Evolutionary conservation across 2,329 filamentous ascomycete species (phyloP).

Genomic region (Colletotrichum aenigma): DNA sequence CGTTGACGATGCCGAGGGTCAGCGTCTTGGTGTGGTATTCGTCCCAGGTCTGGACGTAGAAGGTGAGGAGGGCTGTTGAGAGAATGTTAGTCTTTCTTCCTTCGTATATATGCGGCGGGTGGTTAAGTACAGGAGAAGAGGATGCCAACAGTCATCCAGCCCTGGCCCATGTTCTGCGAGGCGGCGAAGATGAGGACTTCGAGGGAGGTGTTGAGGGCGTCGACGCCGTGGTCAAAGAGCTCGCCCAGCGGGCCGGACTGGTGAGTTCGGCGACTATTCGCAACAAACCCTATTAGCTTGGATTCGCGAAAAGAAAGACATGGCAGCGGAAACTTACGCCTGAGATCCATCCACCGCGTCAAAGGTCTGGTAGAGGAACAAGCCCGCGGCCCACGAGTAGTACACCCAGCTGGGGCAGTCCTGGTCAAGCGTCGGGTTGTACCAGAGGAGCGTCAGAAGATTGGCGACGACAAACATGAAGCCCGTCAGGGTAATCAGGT

Average conservation of each 20-base stretch:
- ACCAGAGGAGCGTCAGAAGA: slow-evolving; percentile 91
- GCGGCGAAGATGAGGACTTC: slow-evolving; percentile 92
- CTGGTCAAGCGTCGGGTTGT: slow-evolving; percentile 90
- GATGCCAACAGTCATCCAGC: slow-evolving; percentile 84
- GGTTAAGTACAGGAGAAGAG: slow-evolving; percentile 76
- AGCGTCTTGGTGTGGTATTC: slow-evolving; percentile 98
- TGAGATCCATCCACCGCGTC: slow-evolving; percentile 96
- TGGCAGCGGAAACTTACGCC: slow-evolving; percentile 65
- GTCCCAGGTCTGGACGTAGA: slow-evolving; percentile 99
- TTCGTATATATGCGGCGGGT: background rate
- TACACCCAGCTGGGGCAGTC: slow-evolving; percentile 97
- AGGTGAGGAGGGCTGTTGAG: slow-evolving; percentile 79
- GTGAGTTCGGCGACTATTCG: slow-evolving; percentile 76
- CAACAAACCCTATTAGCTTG: background rate
- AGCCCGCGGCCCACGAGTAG: slow-evolving; percentile 83
- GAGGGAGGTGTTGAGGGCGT: slow-evolving; percentile 94
- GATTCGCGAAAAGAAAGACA: background rate
- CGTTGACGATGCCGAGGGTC: slow-evolving; percentile 89
- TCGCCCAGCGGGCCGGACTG: slow-evolving; percentile 95
- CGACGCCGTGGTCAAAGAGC: slow-evolving; percentile 96
- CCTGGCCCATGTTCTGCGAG: slow-evolving; percentile 90
- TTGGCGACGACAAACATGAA: slow-evolving; percentile 91
- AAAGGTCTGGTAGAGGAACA: slow-evolving; percentile 98
- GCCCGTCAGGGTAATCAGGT: slow-evolving; percentile 86
- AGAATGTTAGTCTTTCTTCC: background rate